These are phyloP conservation scores for Globisporangium irregulare DNA, from an alignment of 352 stramenopile genomes.

Conservation along the genomic window DNA sequence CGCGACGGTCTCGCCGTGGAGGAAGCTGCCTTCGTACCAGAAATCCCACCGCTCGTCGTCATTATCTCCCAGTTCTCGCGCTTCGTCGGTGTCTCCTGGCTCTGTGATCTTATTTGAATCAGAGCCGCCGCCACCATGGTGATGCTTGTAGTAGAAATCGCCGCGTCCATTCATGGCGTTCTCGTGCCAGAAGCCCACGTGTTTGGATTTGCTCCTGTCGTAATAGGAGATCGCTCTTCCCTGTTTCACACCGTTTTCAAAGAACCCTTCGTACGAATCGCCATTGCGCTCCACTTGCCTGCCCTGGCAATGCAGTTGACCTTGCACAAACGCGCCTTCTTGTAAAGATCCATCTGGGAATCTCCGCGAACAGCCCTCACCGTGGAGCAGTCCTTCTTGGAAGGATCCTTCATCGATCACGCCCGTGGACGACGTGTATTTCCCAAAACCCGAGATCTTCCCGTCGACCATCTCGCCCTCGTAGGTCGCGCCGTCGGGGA, in stretches of 20 bases:
- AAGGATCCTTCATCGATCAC: constrained; percentile 68
- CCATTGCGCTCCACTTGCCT: constrained; percentile 36
- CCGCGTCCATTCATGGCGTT: constrained; percentile 58
- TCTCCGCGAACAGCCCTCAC: constrained; percentile 35
- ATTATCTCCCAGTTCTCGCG: background rate
- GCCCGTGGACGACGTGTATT: constrained; percentile 58
- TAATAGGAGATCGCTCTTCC: constrained; percentile 43
- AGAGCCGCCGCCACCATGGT: background rate
- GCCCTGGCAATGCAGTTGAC: constrained; percentile 45
- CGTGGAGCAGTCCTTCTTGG: constrained; percentile 52
- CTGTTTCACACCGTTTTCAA: constrained; percentile 45
- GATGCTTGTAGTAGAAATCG: constrained; percentile 42
- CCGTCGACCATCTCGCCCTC: constrained; percentile 67
- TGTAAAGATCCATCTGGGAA: constrained; percentile 49
- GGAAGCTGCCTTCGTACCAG: constrained; percentile 74
- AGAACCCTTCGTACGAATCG: constrained; percentile 62
- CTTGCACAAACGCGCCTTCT: constrained; percentile 44
- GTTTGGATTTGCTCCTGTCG: constrained; percentile 31
- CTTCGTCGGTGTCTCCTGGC: background rate
- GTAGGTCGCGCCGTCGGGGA: constrained; percentile 62
- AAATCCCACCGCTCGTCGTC: constrained; percentile 41
- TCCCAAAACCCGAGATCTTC: constrained; percentile 45
- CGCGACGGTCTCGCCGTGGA: constrained; percentile 52
- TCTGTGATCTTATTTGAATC: background rate
- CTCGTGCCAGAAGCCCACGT: constrained; percentile 67